Evolutionary conservation across 257 asterid genomes (phyloP).

Genomic region (Cinchona pubescens): DNA sequence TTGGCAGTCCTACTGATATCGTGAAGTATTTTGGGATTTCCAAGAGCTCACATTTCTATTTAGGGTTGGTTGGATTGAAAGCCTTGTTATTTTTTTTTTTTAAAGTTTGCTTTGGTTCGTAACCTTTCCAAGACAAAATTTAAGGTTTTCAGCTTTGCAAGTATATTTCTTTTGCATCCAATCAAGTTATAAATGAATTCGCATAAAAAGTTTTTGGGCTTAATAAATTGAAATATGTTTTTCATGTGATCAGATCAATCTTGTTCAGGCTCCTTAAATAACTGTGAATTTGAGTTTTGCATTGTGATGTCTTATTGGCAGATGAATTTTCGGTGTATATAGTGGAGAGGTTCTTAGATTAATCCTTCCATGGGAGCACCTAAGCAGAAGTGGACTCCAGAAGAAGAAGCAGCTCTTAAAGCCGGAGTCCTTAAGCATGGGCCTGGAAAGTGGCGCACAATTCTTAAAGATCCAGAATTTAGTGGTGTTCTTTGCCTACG

Average conservation of each 20-base stretch:
- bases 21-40: neutral
- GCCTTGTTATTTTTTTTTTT: neutral
- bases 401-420: slow-evolving; percentile 97
- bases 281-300: neutral
- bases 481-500: slow-evolving; percentile 72
- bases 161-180: neutral
- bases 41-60: neutral
- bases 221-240: neutral
- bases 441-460: slow-evolving; percentile 96
- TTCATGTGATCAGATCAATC: neutral
- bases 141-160: neutral
- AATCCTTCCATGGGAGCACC: slow-evolving; percentile 80
- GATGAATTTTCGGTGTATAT: slow-evolving; percentile 1
- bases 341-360: slow-evolving; percentile 6
- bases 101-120: neutral
- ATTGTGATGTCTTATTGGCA: slow-evolving; percentile 2
- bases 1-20: neutral
- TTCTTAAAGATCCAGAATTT: slow-evolving; percentile 87
- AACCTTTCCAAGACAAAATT: neutral
- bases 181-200: neutral
- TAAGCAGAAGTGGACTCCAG: slow-evolving; percentile 97
- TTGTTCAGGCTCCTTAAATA: neutral
- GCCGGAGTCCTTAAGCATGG: slow-evolving; percentile 97
- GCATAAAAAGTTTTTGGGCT: neutral
- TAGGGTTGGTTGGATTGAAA: neutral